Evolutionary conservation across 169 alveolate species (phyloP), one percentile per base, ranked within the genome.

Genomic region (Plasmodium vinckei): DNA sequence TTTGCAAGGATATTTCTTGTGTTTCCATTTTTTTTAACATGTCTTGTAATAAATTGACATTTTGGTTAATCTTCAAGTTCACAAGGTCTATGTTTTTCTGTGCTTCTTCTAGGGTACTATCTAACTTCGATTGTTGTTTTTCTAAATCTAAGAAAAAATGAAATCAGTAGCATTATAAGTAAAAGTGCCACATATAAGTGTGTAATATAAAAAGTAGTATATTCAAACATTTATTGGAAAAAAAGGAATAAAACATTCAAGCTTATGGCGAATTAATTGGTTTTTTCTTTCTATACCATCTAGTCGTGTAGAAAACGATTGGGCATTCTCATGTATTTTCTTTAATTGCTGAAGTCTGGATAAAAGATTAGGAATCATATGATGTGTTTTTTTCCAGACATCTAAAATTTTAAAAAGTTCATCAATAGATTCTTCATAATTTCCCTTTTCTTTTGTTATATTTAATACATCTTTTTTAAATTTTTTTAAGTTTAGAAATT

Each of bases 391-490:
- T 15, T 82, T 82, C 90, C 90, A 82, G 25, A 82, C 44, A 33
- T 82, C 90, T 65, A 82, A 33, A 17, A 82, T 82, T 67, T 82
- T 82, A 67, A 82, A 82, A 53, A 82, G 51, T 19, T 82, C 90
- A 82, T 82, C 90, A 67, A 82, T 82, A 0, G 90, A 67, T 56
- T 82, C 90, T 82, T 82, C 90, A 17, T 82, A 82, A 56, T 82
- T 82, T 67, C 90, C 84, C 60, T 82, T 9, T 53, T 82, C 90
- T 82, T 82, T 82, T 27, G 90, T 53, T 33, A 82, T 13, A 46
- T 67, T 82, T 17, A 82, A 57, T 15, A 82, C 60, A n/a, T 82
- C 90, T 46, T 68, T 82, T 82, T 82, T 82, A 59, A 56, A 82
- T 46, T 82, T 82, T 82, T 67, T 82, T 27, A 82, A 57, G 46